Percentiles rank a stretch among this genome's conserved stretches.
Conservation (phyloP, 306 rosid genomes). For the Malus domestica region ASM211411v1 NC_041801.1:6900001-6900500, state of each 20-base stretch:
- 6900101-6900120: background rate
- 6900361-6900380: background rate
- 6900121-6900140: too few relatives aligned
- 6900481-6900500: too few relatives aligned
- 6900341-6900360: background rate
- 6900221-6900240: too few relatives aligned
- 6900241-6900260: fast-evolving
- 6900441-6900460: background rate
- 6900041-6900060: too few relatives aligned
- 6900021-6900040: background rate
- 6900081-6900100: background rate
- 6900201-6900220: too few relatives aligned
- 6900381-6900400: background rate
- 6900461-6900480: background rate
- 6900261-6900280: too few relatives aligned
- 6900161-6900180: fast-evolving
- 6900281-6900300: too few relatives aligned
- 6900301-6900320: too few relatives aligned
- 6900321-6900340: background rate
- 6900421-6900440: background rate
- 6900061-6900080: too few relatives aligned
- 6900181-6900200: too few relatives aligned
- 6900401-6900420: background rate
- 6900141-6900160: fast-evolving
- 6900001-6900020: background rate